These are phyloP conservation scores for Sclerotinia sclerotiorum DNA, from an alignment of 2,329 filamentous ascomycete species.

Conservation along the genomic window DNA sequence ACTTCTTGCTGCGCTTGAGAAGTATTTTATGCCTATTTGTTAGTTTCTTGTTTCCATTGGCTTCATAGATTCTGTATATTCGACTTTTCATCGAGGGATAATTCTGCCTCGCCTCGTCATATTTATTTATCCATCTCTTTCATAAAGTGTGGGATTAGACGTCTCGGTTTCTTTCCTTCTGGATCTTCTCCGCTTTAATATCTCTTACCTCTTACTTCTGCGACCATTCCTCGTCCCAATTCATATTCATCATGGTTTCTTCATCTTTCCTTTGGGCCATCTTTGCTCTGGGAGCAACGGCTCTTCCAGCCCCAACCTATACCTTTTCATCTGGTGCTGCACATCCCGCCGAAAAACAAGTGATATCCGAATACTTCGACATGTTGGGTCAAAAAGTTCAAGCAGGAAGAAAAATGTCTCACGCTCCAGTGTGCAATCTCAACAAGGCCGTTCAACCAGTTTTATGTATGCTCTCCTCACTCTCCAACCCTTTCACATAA, in stretches of 20 bases:
- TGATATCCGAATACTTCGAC: conserved; percentile 62
- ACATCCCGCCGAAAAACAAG: conserved; percentile 36
- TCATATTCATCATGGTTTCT: conserved; percentile 21
- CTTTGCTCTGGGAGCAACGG: conserved; percentile 50
- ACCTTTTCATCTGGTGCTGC: conserved; percentile 30
- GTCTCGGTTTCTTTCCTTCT: conserved; percentile 10
- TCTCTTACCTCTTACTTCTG: background rate
- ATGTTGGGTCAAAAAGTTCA: conserved; percentile 57
- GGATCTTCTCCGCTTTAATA: conserved; percentile 5
- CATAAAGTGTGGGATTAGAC: conserved; percentile 7
- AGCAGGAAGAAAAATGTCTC: conserved; percentile 45
- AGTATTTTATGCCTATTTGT: conserved; percentile 12
- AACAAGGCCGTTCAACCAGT: conserved; percentile 52
- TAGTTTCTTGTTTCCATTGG: conserved; percentile 14
- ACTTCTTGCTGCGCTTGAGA: conserved; percentile 20
- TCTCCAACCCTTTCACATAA: conserved; percentile 29
- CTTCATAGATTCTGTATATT: conserved; percentile 20
- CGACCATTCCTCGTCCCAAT: background rate
- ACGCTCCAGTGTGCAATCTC: conserved; percentile 54
- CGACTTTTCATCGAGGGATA: background rate
- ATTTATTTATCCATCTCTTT: conserved; percentile 4
- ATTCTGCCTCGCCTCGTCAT: background rate
- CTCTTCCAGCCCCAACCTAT: conserved; percentile 40
- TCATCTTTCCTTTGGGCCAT: conserved; percentile 43
- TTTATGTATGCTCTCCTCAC: conserved; percentile 45